Conservation (phyloP, 2,329 filamentous ascomycete species). For the Claviceps africana region DNA sequence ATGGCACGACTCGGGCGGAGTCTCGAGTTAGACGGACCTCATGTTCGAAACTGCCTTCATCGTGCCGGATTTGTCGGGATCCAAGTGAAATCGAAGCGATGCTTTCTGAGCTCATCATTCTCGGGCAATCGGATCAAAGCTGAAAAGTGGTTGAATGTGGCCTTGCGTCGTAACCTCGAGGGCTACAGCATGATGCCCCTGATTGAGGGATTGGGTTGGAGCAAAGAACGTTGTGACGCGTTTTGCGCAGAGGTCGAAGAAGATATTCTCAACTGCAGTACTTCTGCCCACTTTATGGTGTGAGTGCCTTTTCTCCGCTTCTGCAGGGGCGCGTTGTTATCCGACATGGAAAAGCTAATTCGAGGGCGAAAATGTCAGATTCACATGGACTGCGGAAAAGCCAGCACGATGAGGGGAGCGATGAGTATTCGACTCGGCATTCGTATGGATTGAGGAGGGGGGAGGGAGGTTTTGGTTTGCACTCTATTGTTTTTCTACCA, state of each 20-base stretch:
- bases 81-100: slow-evolving; percentile 49
- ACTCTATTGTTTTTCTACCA: no score
- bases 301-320: neutral
- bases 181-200: slow-evolving; percentile 62
- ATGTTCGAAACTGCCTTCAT: slow-evolving; percentile 46
- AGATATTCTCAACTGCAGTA: slow-evolving; percentile 35
- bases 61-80: slow-evolving; percentile 70
- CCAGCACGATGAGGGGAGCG: neutral
- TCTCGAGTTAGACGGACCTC: slow-evolving; percentile 39
- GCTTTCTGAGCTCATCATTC: slow-evolving; percentile 66
- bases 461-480: no score
- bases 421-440: no score
- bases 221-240: slow-evolving; percentile 45
- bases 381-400: slow-evolving; percentile 12
- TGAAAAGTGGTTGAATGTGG: slow-evolving; percentile 73
- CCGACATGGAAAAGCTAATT: slow-evolving; percentile 5
- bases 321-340: no score
- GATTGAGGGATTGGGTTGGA: slow-evolving; percentile 32
- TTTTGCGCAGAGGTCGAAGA: slow-evolving; percentile 49
- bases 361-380: slow-evolving; percentile 6
- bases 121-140: slow-evolving; percentile 52
- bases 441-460: no score
- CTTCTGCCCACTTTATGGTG: neutral
- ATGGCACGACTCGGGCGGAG: slow-evolving; percentile 52
- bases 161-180: slow-evolving; percentile 58